Evolutionary conservation across 306 rosid species (phyloP).

Genomic region (Prosopis cineraria): DNA sequence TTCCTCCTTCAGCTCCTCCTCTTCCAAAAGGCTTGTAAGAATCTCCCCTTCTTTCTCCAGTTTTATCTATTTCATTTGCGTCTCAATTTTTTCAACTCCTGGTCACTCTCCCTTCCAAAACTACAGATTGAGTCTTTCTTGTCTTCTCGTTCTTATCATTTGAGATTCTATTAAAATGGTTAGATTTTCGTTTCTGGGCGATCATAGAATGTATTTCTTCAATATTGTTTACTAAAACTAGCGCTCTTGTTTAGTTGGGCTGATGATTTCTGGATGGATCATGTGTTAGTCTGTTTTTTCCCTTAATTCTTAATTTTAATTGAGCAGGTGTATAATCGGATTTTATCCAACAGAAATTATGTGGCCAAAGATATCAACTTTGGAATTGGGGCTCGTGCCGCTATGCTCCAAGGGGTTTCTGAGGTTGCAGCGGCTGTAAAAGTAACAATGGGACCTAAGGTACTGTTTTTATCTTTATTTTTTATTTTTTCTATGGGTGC

Average conservation of each 20-base stretch:
- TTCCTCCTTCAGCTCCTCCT: constrained; percentile 56
- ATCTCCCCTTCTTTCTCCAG: neutral
- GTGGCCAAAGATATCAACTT: constrained; percentile 81
- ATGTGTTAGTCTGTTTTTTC: constrained; percentile 4
- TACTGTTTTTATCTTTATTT: too few relatives aligned
- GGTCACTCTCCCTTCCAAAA: neutral
- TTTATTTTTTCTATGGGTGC: too few relatives aligned
- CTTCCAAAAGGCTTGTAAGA: constrained; percentile 64
- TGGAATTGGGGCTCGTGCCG: constrained; percentile 89
- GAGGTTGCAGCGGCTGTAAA: constrained; percentile 96
- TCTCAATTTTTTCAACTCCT: neutral
- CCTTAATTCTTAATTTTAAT: neutral
- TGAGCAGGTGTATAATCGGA: constrained; percentile 51
- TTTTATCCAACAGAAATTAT: constrained; percentile 61
- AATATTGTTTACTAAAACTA: neutral
- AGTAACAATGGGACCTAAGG: constrained; percentile 99
- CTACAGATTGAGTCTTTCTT: neutral
- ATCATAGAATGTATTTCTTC: neutral
- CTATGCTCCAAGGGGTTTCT: constrained; percentile 84
- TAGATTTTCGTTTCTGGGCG: neutral
- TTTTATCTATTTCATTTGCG: neutral
- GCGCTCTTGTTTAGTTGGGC: neutral
- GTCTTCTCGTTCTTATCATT: neutral
- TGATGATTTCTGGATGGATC: neutral
- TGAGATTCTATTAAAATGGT: neutral